These are phyloP conservation scores for Avicennia marina DNA, from an alignment of 257 asterid genomes.

Conservation along the genomic window DNA sequence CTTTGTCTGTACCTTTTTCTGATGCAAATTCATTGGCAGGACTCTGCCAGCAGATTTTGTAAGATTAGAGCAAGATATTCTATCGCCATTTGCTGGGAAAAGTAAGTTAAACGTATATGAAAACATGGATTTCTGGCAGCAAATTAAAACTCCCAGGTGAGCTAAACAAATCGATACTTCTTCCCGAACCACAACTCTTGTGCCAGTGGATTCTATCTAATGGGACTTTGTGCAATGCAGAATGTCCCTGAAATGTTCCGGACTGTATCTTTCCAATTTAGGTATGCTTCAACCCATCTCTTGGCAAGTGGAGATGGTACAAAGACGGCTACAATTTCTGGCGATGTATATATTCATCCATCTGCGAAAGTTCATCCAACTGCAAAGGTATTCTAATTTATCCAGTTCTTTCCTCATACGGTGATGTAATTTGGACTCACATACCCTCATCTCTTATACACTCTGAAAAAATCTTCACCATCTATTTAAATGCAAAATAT, in stretches of 20 bases:
- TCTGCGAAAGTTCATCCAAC: constrained; percentile 85
- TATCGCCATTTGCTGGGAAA: constrained; percentile 92
- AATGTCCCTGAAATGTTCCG: constrained; percentile 77
- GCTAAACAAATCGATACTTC: constrained; percentile 5
- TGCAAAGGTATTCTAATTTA: constrained; percentile 49
- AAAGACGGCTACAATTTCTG: constrained; percentile 47
- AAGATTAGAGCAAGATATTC: constrained; percentile 87
- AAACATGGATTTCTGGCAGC: constrained; percentile 89
- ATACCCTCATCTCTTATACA: neutral
- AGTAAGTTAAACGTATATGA: constrained; percentile 79
- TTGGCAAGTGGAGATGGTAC: constrained; percentile 79
- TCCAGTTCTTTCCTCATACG: neutral
- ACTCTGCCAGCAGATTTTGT: constrained; percentile 82
- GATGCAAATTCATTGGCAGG: constrained; percentile 39
- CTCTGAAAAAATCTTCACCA: neutral
- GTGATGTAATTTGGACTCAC: too few species aligned
- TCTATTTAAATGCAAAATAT: too few species aligned
- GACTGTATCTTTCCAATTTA: constrained; percentile 65
- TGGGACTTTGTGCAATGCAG: constrained; percentile 26
- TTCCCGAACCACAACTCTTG: constrained; percentile 6
- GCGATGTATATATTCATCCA: constrained; percentile 77
- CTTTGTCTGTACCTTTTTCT: too few species aligned
- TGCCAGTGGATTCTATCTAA: constrained; percentile 7
- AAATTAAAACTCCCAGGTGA: constrained; percentile 90
- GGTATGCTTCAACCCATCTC: constrained; percentile 61